A percentile compares a stretch with the other conserved stretches of the same genome.
These are phyloP conservation scores for Pholiota microspora DNA, from an alignment of 768 basidiomycete genomes.

Conservation along the genomic window DNA sequence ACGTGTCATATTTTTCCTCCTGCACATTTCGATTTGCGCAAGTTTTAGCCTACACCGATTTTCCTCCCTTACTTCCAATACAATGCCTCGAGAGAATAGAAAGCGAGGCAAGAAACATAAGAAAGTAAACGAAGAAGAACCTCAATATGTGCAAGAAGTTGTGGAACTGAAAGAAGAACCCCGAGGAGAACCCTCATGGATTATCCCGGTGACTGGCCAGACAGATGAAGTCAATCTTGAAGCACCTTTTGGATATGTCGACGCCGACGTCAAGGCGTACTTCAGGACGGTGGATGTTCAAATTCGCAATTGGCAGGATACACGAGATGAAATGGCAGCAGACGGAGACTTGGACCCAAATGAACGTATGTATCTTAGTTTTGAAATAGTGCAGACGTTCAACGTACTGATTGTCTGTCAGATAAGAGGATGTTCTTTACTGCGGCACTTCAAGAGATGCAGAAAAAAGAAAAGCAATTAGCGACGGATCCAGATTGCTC, in stretches of 20 bases:
- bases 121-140: constrained; percentile 35
- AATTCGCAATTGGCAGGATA: constrained; percentile 83
- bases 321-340: constrained; percentile 34
- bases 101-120: constrained; percentile 79
- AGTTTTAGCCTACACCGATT: not conserved
- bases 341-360: constrained; percentile 59
- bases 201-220: constrained; percentile 41
- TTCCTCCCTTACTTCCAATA: not conserved
- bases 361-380: constrained; percentile 48
- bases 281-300: constrained; percentile 87
- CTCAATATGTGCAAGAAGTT: constrained; percentile 11
- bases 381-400: not conserved
- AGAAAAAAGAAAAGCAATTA: constrained; percentile 83
- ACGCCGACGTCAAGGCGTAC: constrained; percentile 89
- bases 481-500: constrained; percentile 96
- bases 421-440: constrained; percentile 77
- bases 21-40: not conserved
- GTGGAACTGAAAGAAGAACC: constrained; percentile 14
- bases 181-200: constrained; percentile 66
- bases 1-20: too few species aligned
- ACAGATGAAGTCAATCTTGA: constrained; percentile 48
- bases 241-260: constrained; percentile 88
- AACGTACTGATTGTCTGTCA: constrained; percentile 25
- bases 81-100: constrained; percentile 73
- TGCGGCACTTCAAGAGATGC: constrained; percentile 83